Evolutionary conservation across 1,284 basidiomycete species (phyloP).

Genomic region (Waitea zeae): DNA sequence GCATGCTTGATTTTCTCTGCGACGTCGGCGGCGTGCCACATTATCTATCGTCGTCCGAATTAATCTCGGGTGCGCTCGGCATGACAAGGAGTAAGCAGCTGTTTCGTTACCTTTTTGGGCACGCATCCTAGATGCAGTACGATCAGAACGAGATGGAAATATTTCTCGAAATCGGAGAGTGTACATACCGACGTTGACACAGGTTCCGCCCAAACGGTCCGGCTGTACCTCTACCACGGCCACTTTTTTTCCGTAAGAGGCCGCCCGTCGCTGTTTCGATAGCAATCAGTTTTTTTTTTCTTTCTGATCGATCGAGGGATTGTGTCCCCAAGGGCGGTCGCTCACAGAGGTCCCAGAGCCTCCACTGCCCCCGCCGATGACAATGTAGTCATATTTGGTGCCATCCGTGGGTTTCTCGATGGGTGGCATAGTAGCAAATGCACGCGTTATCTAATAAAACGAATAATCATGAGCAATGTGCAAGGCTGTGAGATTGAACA

Average conservation of each 20-base stretch:
- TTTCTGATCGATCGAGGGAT: not conserved
- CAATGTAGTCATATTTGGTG: slow-evolving; percentile 63
- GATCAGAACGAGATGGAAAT: not conserved
- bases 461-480: too few relatives aligned
- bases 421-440: slow-evolving; percentile 46
- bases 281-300: slow-evolving; percentile 2
- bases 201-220: slow-evolving; percentile 80
- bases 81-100: not conserved
- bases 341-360: slow-evolving; percentile 60
- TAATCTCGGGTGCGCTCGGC: too few relatives aligned
- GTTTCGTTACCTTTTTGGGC: slow-evolving; percentile 50
- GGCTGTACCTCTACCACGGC: slow-evolving; percentile 68
- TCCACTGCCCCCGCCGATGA: slow-evolving; percentile 76
- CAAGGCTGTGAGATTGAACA: too few relatives aligned
- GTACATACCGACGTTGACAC: slow-evolving; percentile 80
- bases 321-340: slow-evolving; percentile 10
- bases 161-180: not conserved
- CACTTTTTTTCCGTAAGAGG: slow-evolving; percentile 88
- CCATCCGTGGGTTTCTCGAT: slow-evolving; percentile 37
- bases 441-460: too few relatives aligned
- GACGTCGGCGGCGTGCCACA: slow-evolving; percentile 98
- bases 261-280: slow-evolving; percentile 58
- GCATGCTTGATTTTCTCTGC: slow-evolving; percentile 70
- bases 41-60: slow-evolving; percentile 46
- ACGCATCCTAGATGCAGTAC: slow-evolving; percentile 65